phyloP scores from a whole-genome alignment of 2,329 filamentous ascomycete genomes.

The Alternaria triticina region DNA sequence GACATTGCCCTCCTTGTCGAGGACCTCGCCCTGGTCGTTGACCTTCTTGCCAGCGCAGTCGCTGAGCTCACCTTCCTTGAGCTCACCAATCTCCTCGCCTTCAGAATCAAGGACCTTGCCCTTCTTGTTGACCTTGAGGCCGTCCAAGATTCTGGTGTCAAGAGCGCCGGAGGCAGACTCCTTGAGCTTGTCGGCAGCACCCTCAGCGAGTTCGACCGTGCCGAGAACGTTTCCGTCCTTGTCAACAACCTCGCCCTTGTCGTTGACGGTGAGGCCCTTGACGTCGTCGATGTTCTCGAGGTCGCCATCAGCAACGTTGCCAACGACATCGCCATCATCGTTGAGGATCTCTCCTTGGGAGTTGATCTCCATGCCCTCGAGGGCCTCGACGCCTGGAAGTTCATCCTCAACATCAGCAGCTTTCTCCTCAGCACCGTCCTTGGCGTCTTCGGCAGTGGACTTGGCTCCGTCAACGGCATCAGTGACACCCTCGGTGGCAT shows the following conservation, averaged over 20 bases:
- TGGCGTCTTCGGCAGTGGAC: constrained; percentile 37
- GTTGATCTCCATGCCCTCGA: constrained; percentile 59
- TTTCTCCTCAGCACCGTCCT: constrained; percentile 39
- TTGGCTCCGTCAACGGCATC: constrained; percentile 37
- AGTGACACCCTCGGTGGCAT: constrained; percentile 29
- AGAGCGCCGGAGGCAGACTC: constrained; percentile 49
- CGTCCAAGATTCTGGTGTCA: constrained; percentile 57
- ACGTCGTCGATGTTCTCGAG: constrained; percentile 50
- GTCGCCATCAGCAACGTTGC: constrained; percentile 55
- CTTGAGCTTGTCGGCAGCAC: constrained; percentile 56
- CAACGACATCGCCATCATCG: constrained; percentile 58
- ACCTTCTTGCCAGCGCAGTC: constrained; percentile 56
- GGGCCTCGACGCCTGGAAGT: constrained; percentile 59
- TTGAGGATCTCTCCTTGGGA: constrained; percentile 58
- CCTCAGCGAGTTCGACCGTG: constrained; percentile 58
- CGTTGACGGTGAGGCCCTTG: constrained; percentile 58
- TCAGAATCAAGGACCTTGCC: constrained; percentile 60
- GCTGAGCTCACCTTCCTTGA: constrained; percentile 54
- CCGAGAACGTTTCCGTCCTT: constrained; percentile 59
- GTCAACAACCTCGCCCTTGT: constrained; percentile 59
- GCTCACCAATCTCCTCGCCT: constrained; percentile 59
- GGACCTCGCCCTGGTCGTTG: constrained; percentile 59
- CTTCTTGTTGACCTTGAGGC: constrained; percentile 65
- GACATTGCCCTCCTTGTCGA: constrained; percentile 59
- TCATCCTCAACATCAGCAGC: constrained; percentile 55